Percentiles rank a stretch among this genome's conserved stretches.
Conservation (phyloP, 2,329 filamentous ascomycete species). For the Phyllosticta paracitricarpa region DNA sequence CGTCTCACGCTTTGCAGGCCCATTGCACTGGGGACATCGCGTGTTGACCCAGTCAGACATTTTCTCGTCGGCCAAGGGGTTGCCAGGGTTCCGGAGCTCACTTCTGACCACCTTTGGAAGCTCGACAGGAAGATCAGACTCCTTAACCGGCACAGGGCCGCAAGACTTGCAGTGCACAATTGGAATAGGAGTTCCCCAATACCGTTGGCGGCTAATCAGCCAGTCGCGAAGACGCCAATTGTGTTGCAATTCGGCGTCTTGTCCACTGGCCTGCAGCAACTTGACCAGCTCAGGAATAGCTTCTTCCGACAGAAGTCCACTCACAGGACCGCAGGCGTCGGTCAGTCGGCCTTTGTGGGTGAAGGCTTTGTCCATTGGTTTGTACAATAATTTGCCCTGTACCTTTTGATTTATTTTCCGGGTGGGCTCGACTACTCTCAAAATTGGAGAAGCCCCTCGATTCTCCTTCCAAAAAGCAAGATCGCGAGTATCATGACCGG, state of each 20-base stretch:
- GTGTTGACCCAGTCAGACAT: conserved; percentile 66
- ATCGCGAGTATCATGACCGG: conserved; percentile 72
- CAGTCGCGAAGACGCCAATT: conserved; percentile 80
- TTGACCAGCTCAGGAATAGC: conserved; percentile 52
- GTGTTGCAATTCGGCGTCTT: conserved; percentile 49
- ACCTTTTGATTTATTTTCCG: conserved; percentile 11
- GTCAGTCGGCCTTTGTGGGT: conserved; percentile 59
- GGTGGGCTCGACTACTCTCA: conserved; percentile 19
- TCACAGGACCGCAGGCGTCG: conserved; percentile 53
- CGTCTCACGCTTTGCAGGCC: conserved; percentile 67
- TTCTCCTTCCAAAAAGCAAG: conserved; percentile 72
- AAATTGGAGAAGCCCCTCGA: conserved; percentile 47
- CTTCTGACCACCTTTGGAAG: conserved; percentile 64
- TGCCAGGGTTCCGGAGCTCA: conserved; percentile 60
- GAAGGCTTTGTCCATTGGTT: conserved; percentile 41
- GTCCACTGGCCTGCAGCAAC: conserved; percentile 20
- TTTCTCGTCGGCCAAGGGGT: conserved; percentile 57
- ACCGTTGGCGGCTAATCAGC: conserved; percentile 84
- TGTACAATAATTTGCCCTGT: conserved; percentile 16
- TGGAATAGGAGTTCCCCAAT: conserved; percentile 86
- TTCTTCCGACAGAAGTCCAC: conserved; percentile 52
- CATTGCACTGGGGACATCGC: conserved; percentile 62
- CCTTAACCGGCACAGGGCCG: conserved; percentile 69
- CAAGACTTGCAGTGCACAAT: conserved; percentile 73
- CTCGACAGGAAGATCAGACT: conserved; percentile 63